Percentiles rank a stretch among this genome's conserved stretches.
Conservation (phyloP, 768 basidiomycete species). For the Kwoniella bestiolae region DNA sequence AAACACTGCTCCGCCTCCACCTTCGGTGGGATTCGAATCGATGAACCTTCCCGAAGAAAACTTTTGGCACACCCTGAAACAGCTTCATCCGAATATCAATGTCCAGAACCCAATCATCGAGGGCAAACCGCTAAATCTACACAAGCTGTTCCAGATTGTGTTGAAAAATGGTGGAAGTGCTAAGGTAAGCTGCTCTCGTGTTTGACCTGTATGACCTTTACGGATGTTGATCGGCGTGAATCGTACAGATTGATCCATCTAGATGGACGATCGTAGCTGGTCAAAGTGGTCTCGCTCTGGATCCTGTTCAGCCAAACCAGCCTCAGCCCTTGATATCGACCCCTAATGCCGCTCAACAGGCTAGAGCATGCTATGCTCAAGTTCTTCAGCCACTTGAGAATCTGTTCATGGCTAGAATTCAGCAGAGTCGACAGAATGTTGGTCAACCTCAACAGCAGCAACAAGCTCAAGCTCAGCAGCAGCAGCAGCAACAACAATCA, state of each 20-base stretch:
- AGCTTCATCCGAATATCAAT: constrained; percentile 19
- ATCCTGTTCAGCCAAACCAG: constrained; percentile 13
- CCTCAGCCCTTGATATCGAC: constrained; percentile 21
- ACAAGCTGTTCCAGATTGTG: constrained; percentile 39
- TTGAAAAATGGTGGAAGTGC: constrained; percentile 41
- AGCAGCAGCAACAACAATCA: constrained; percentile 29
- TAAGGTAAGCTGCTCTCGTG: constrained; percentile 22
- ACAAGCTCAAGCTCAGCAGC: constrained; percentile 26
- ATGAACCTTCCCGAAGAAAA: constrained; percentile 29
- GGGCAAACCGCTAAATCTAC: constrained; percentile 33
- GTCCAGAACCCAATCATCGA: constrained; percentile 35
- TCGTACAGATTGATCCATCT: constrained; percentile 20
- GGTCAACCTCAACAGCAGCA: constrained; percentile 17
- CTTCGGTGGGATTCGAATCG: constrained; percentile 20
- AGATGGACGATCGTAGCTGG: constrained; percentile 35
- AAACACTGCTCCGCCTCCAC: constrained; percentile 12
- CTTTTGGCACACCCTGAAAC: constrained; percentile 13
- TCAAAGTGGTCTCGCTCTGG: constrained; percentile 31
- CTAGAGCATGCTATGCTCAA: constrained; percentile 24
- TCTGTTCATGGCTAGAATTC: constrained; percentile 28
- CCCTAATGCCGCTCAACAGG: constrained; percentile 30
- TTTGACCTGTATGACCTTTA: not conserved
- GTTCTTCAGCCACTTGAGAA: constrained; percentile 34
- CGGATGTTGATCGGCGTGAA: constrained; percentile 12
- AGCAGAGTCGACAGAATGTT: constrained; percentile 25